These are phyloP conservation scores for Verticillium tricorpus DNA, from an alignment of 2,329 filamentous ascomycete genomes.

Conservation along the genomic window DNA sequence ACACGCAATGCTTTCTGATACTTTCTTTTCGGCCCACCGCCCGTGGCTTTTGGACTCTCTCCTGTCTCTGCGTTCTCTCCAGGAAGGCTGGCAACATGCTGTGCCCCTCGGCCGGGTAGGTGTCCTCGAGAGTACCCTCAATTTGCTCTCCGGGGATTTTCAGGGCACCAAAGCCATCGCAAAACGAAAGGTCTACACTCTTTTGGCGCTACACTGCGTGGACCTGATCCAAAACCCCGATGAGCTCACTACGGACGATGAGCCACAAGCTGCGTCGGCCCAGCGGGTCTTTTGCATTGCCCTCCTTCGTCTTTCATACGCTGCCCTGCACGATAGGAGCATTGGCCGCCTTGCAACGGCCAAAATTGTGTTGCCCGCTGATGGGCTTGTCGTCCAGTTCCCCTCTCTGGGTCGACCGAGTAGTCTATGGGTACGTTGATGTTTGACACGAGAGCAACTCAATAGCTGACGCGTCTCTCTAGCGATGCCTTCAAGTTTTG, in stretches of 20 bases:
- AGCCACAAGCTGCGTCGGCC: constrained; percentile 18
- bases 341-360: constrained; percentile 35
- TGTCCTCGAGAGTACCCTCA: neutral
- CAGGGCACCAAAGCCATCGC: neutral
- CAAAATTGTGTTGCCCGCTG: constrained; percentile 37
- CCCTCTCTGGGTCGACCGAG: constrained; percentile 25
- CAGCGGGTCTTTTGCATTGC: constrained; percentile 31
- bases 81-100: constrained; percentile 30
- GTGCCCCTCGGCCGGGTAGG: constrained; percentile 4
- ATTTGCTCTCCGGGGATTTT: neutral
- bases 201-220: constrained; percentile 36
- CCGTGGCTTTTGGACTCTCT: constrained; percentile 48
- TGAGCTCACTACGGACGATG: constrained; percentile 22
- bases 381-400: constrained; percentile 27
- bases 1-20: constrained; percentile 23
- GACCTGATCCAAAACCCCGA: constrained; percentile 31
- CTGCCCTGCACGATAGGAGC: constrained; percentile 22
- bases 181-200: constrained; percentile 30
- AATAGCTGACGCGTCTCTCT: neutral
- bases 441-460: neutral
- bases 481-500: constrained; percentile 26
- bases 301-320: constrained; percentile 31
- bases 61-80: constrained; percentile 34
- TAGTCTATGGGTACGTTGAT: constrained; percentile 36
- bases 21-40: constrained; percentile 31